These are phyloP conservation scores for Akanthomyces muscarius DNA, from an alignment of 2,329 filamentous ascomycete genomes.

Conservation along the genomic window DNA sequence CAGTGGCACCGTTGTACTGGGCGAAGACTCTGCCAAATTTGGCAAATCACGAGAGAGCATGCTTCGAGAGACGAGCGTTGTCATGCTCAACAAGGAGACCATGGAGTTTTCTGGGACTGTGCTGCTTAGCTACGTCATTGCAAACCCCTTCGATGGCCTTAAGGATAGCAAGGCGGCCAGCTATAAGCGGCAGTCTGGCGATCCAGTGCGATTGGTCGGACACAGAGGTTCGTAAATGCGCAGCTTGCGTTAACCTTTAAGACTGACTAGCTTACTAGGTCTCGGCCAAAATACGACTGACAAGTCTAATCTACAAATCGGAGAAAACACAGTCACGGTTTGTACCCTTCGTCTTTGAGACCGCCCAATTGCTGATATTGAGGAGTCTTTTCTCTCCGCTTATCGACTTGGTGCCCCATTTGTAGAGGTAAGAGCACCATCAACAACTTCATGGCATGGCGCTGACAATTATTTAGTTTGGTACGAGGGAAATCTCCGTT, in stretches of 20 bases:
- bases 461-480: conserved; percentile 9
- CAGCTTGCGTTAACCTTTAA: neutral
- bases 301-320: conserved; percentile 7
- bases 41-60: conserved; percentile 30
- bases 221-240: conserved; percentile 29
- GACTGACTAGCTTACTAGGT: neutral
- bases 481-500: neutral
- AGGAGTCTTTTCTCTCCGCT: conserved; percentile 10
- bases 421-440: conserved; percentile 2
- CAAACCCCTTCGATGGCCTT: conserved; percentile 22
- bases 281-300: conserved; percentile 13
- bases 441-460: too few species aligned
- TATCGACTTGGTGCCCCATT: conserved; percentile 10
- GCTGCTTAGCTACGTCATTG: conserved; percentile 32
- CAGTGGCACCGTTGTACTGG: conserved; percentile 28
- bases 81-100: conserved; percentile 29
- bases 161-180: neutral
- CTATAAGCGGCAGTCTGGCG: neutral
- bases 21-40: conserved; percentile 23
- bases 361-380: neutral
- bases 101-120: conserved; percentile 30
- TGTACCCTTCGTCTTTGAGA: neutral
- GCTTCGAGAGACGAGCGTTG: conserved; percentile 30
- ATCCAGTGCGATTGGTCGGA: conserved; percentile 26
- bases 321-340: conserved; percentile 13